Evolutionary conservation across 2,329 filamentous ascomycete species (phyloP).

Genomic region (Dryadomyces quercivorus): DNA sequence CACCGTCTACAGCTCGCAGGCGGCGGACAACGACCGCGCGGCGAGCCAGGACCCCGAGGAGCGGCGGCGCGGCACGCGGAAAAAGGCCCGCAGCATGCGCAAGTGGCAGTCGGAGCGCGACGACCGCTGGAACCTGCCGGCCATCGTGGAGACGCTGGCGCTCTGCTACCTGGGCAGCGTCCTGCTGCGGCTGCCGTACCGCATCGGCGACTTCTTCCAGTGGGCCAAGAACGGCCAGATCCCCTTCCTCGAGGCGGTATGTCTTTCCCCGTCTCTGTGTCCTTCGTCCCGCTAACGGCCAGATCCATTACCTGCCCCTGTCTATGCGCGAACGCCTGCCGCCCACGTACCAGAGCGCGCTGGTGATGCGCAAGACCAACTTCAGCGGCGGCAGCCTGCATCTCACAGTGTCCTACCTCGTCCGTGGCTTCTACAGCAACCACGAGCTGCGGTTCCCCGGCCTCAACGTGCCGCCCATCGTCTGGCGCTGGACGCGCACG

Average conservation of each 20-base stretch:
- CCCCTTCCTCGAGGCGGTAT: conserved; percentile 56
- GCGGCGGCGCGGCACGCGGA: neutral
- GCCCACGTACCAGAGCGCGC: conserved; percentile 41
- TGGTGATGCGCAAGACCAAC: conserved; percentile 38
- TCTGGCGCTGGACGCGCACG: conserved; percentile 58
- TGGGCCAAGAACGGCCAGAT: conserved; percentile 60
- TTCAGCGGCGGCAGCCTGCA: conserved; percentile 51
- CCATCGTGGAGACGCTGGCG: conserved; percentile 60
- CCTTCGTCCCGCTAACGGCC: neutral
- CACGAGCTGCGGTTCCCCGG: conserved; percentile 62
- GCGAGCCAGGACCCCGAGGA: conserved; percentile 7
- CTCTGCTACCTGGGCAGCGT: conserved; percentile 71
- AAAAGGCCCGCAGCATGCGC: conserved; percentile 20
- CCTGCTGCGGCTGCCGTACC: conserved; percentile 64
- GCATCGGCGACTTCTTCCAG: conserved; percentile 56
- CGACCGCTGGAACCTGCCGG: conserved; percentile 46
- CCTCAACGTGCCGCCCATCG: conserved; percentile 55
- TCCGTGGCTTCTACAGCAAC: conserved; percentile 51
- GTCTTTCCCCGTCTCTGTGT: neutral
- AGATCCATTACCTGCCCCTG: conserved; percentile 46
- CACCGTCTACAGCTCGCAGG: conserved; percentile 11
- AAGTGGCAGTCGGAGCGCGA: conserved; percentile 32
- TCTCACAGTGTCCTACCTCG: conserved; percentile 45
- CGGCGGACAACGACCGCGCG: conserved; percentile 1
- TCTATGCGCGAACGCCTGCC: conserved; percentile 56